phyloP scores from a whole-genome alignment of 2,329 filamentous ascomycete species.

The Aspergillus fumigatus region DNA sequence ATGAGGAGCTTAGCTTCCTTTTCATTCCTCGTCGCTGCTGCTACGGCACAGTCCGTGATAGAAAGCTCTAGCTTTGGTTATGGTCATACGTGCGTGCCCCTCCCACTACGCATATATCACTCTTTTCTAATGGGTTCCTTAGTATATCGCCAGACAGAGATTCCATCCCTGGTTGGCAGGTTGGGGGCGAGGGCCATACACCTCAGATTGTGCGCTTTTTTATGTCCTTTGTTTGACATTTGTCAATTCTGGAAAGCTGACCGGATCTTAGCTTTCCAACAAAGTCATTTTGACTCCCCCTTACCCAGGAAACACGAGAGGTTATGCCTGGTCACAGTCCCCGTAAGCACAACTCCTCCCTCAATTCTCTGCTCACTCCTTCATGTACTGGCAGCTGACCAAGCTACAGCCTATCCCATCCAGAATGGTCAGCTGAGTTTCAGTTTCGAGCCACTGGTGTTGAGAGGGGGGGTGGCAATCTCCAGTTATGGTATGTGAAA shows the following conservation, averaged over 20 bases:
- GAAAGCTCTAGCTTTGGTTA: conserved; percentile 76
- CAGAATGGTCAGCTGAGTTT: conserved; percentile 77
- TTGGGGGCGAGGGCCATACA: conserved; percentile 52
- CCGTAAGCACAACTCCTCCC: conserved; percentile 30
- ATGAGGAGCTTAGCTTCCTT: conserved; percentile 41
- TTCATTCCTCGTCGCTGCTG: conserved; percentile 45
- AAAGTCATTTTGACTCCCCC: conserved; percentile 88
- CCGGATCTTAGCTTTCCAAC: conserved; percentile 63
- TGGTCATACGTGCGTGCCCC: conserved; percentile 51
- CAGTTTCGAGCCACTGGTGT: conserved; percentile 84
- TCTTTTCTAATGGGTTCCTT: conserved; percentile 9
- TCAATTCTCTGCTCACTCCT: background rate
- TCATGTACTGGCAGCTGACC: conserved; percentile 7
- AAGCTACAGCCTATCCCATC: conserved; percentile 40
- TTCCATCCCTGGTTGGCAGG: conserved; percentile 52
- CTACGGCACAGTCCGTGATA: conserved; percentile 62
- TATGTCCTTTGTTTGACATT: background rate
- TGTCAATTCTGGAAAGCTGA: conserved; percentile 8
- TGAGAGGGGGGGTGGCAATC: conserved; percentile 79
- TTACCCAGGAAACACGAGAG: conserved; percentile 77
- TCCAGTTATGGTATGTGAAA: conserved; percentile 87
- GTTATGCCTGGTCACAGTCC: conserved; percentile 72
- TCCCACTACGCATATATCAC: background rate
- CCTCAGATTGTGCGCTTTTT: conserved; percentile 46
- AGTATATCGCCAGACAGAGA: conserved; percentile 58